Base-by-base conservation (phyloP, 768 basidiomycete genomes). In the Albatrellus ellisii region DNA sequence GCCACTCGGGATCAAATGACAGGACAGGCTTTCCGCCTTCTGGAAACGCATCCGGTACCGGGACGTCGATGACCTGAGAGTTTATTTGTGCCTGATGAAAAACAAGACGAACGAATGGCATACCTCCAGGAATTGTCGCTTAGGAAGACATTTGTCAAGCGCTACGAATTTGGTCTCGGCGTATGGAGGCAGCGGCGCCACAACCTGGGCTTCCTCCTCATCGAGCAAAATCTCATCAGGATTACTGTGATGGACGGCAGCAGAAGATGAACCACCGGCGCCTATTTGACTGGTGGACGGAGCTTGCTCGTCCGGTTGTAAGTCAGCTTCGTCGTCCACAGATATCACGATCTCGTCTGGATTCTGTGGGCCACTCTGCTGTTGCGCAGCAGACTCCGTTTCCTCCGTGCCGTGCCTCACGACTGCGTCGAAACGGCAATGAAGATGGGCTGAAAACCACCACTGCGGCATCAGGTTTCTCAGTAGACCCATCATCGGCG, bases 361-460 rank as follows among this genome's bases (percentile, higher is more conserved):
- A 43, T 73, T 73, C 18, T 46, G 14, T 3, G 35, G 3, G 38
- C 38, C 1, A 31, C 28, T 8, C 31, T 41, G 8, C 35, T 21
- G 29, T 31, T 50, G 41, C 6, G 31, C 31, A 7, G n/a, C 10
- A 14, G 31, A 1, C 15, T 22, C 33, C 10, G 43, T 15, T 15
- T 17, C 32, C 12, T 11, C 29, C 0, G 14, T 41, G 5, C 44
- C 51, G 29, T 84, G 78, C 3, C 57, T 50, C 6, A 81, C 72
- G 0, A 62, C 58, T 2, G 89, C 92, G 45, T 89, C 80, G 52
- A 83, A 97, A 39, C 82, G 78, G 36, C 79, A 77, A 54, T 97
- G 94, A 38, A 97, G 54, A 60, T 97, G 94, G 0, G 90, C 92
- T 3, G 87, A 61, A 58, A 95, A 95, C 94, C 92, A 98, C 75